These are phyloP conservation scores for Curvularia sp. DNA, from an alignment of 2,329 filamentous ascomycete species.

Conservation along the genomic window DNA sequence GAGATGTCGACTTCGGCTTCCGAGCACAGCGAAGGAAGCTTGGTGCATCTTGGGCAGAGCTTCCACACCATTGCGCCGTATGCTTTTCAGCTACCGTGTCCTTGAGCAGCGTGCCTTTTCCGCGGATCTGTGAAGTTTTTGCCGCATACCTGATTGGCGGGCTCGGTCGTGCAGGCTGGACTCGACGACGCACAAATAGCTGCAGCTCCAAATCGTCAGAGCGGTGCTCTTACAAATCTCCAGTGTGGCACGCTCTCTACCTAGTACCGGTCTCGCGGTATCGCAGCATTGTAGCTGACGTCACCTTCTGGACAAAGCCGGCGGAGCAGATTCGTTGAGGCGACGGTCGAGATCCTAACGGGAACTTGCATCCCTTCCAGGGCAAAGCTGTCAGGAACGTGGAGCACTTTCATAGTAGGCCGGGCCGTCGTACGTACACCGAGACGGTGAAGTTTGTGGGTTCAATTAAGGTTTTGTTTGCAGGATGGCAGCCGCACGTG, in stretches of 20 bases:
- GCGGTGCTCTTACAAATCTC: not conserved
- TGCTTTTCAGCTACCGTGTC: not conserved
- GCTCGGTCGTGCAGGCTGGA: not conserved
- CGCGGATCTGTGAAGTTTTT: not conserved
- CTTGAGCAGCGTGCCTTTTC: not conserved
- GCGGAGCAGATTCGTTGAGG: constrained; percentile 7
- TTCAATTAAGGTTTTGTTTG: constrained; percentile 19
- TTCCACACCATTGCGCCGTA: not conserved
- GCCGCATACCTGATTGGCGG: not conserved
- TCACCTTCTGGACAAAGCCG: constrained; percentile 10
- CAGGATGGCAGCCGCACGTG: constrained; percentile 13
- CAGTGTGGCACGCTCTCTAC: not conserved
- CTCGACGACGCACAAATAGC: not conserved
- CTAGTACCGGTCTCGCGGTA: not conserved
- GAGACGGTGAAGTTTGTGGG: constrained; percentile 10
- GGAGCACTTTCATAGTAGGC: not conserved
- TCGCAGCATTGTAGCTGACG: constrained; percentile 10
- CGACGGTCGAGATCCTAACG: constrained; percentile 5
- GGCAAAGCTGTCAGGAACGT: constrained; percentile 1
- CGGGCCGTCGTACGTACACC: not conserved
- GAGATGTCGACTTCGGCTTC: constrained; percentile 38
- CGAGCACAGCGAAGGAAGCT: constrained; percentile 9
- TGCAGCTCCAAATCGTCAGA: not conserved
- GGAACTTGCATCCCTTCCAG: constrained; percentile 8
- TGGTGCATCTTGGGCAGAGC: constrained; percentile 1